Evolutionary conservation across 2,329 filamentous ascomycete species (phyloP), one percentile per base, ranked within the genome.

Genomic region (Xylaria sp.): DNA sequence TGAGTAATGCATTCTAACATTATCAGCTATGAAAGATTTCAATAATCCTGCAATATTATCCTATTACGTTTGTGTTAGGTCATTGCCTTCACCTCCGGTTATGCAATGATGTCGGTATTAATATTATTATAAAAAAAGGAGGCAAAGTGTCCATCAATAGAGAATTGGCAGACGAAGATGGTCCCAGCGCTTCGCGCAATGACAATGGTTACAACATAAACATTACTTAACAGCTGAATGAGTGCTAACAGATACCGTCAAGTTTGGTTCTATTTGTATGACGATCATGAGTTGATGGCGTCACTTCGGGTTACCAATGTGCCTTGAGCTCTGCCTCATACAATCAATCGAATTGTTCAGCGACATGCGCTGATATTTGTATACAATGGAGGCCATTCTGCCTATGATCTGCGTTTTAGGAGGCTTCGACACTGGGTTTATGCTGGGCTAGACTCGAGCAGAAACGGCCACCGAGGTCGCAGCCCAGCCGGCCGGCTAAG

Each of bases 401-500:
- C 35, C 37, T 27, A 51, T 40, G 29, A 47, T 23, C 40, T 21
- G 25, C 25, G 37, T 54, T 35, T 35, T 5, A 44, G 51, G 32
- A 59, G 40, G 40, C 23, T 25, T 47, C 23, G 44, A 29, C n/a
- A 54, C 37, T 40, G 25, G 37, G 62, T 9, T 29, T 51, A 44
- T 42, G 42, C 47, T 44, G 51, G 21, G 37, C 51, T 12, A 37
- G 44, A 27, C 27, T 51, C 42, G 32, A 44, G 55, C 35, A 21
- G 18, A 29, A 55, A 55, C 27, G 35, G 48, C 51, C 63, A 23
- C 51, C n/a, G 23, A 58, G 66, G 66, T 29, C 60, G 66, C 69
- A 61, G 65, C 59, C 47, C 16, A 51, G 25, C 55, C 44, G 60
- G 58, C 67, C 69, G 58, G 55, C 65, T 50, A 62, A 47, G 40